phyloP scores from a whole-genome alignment of 2,329 filamentous ascomycete genomes.

The Cytospora piceae region DNA sequence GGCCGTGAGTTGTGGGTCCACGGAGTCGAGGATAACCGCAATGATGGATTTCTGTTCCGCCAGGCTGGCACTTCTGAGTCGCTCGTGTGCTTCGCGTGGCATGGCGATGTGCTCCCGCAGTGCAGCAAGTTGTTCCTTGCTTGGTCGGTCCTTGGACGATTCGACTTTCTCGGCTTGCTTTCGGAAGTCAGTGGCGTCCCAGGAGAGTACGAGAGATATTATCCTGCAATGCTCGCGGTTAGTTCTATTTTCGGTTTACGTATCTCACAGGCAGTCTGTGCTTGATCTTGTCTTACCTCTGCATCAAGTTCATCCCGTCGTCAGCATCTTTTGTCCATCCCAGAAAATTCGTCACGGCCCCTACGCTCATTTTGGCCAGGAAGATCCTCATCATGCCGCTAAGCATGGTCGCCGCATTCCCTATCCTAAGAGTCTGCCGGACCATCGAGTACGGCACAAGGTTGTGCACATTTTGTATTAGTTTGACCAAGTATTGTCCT shows the following conservation, averaged over 20 bases:
- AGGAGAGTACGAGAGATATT: conserved; percentile 71
- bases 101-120: conserved; percentile 62
- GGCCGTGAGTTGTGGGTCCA: conserved; percentile 49
- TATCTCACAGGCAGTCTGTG: too few species aligned
- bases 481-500: conserved; percentile 72
- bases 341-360: conserved; percentile 77
- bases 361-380: conserved; percentile 77
- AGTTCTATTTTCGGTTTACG: not conserved
- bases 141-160: conserved; percentile 60
- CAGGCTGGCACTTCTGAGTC: conserved; percentile 59
- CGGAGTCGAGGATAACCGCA: conserved; percentile 62
- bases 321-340: conserved; percentile 71
- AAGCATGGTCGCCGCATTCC: conserved; percentile 83
- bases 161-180: conserved; percentile 68
- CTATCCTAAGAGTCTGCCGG: conserved; percentile 72
- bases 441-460: conserved; percentile 74
- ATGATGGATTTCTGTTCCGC: conserved; percentile 62
- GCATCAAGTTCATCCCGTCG: conserved; percentile 80
- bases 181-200: conserved; percentile 73
- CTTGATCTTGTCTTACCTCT: conserved; percentile 47
- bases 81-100: conserved; percentile 60
- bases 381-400: conserved; percentile 73
- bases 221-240: conserved; percentile 54
- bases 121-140: conserved; percentile 63
- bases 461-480: conserved; percentile 71